Base-by-base conservation (phyloP, 495 filamentous ascomycete species). In the Talaromyces wortmannii region DNA sequence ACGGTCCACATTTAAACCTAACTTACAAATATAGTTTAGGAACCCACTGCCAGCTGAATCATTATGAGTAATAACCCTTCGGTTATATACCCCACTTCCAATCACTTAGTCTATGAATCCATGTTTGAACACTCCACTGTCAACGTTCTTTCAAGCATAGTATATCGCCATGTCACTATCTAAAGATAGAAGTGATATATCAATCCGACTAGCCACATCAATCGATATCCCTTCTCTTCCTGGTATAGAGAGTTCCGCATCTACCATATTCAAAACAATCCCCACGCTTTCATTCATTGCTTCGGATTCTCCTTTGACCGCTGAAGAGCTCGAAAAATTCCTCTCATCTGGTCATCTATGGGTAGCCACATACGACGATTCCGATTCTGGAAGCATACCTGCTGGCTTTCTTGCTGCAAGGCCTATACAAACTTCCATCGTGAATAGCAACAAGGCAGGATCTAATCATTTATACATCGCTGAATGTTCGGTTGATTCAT, bases 331-430 rank as follows among this genome's bases (percentile, higher is more conserved):
- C 4, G 1, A 31, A 36, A 30, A 7, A 0, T 45, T 45, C 13
- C n/a, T 53, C 31, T 53, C 43, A 5, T 46, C 43, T 2, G 10
- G 31, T 4, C n/a, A 12, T 33, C 8, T 53, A 5, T 53, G 52
- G 52, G 52, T 53, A 13, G 52, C 52, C 16, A 23, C 15, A 5
- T 7, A 32, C 3, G 29, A 53, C 30, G 23, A 52, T 7, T 23
- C 36, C 16, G 33, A 33, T 16, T 31, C 7, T 15, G 33, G 43
- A 2, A 40, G 8, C 36, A 30, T 31, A 29, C 42, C 52, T 6
- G 52, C 45, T 15, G 52, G 40, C 3, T 53, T 53, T 15, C 15
- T 53, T 15, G 52, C 52, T 11, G 52, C 52, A 42, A 46, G 32
- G 5, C 36, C 36, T 10, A 40, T 40, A 53, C 45, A 23, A 23